Evolutionary conservation across 495 filamentous ascomycete genomes (phyloP), one percentile per base, ranked within the genome.

Genomic region (Hypomontagnella monticulosa): DNA sequence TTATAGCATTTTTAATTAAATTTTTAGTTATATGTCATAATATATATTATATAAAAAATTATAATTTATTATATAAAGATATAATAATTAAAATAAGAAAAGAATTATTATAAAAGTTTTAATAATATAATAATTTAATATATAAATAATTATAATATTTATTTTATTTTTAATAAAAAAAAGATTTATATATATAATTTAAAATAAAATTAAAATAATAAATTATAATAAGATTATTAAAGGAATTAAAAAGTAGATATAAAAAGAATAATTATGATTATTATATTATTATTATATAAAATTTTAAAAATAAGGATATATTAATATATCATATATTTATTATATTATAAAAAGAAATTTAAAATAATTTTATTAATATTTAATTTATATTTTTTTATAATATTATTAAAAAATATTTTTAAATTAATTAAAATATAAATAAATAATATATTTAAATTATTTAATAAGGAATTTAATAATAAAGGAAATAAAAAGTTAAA

Each of bases 41-140:
- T 36, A 18, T 3, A 43, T 43, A 43, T 34, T 16, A n/a, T 50
- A 50, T 34, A 33, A 27, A 27, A 27, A 27, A 27, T 27, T 27
- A 6, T 27, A 27, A 38, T 38, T 38, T 38, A 12, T 38, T 12
- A 38, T 38, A 2, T 38, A 12, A 38, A 10, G n/a, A 43, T 18
- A 15, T 43, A 43, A 43, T 15, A 43, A 43, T 43, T 16, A 43
- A 16, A 3, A 16, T 43, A 43, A 50, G 33, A 50, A 50, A 34
- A 15, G 7, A 33, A 14, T 50, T 1, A 33, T 50, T 14, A 34
- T 50, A 9, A 27, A 47, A 27, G 7, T 10, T 12, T 14, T 14
- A 43, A 43, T 14, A 4, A 38, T 38, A 38, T 38, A 38, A 38
- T 38, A 38, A 3, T 38, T 38, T 4, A 38, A 38, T 38, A 4